phyloP scores from a whole-genome alignment of 768 basidiomycete genomes.

The Russula virescens region DNA sequence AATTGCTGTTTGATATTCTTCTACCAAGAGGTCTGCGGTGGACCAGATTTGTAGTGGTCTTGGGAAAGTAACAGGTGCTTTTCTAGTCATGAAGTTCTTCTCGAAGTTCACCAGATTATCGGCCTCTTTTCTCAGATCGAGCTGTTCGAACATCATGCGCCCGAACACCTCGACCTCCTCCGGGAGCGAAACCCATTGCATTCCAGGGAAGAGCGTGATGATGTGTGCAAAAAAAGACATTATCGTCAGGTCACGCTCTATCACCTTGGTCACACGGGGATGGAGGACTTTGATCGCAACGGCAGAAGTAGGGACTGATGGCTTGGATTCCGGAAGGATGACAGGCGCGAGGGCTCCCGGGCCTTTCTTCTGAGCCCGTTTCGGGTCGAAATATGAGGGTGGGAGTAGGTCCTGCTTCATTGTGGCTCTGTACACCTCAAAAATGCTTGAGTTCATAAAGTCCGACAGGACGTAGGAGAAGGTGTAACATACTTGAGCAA shows the following conservation, averaged over 20 bases:
- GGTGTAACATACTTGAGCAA: constrained; percentile 63
- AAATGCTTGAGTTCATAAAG: background rate
- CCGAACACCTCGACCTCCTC: constrained; percentile 96
- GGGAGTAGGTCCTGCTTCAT: constrained; percentile 82
- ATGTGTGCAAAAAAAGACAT: constrained; percentile 87
- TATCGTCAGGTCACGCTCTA: constrained; percentile 86
- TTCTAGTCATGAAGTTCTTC: constrained; percentile 73
- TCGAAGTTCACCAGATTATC: constrained; percentile 84
- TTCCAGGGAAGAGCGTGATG: constrained; percentile 78
- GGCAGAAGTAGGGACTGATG: constrained; percentile 72
- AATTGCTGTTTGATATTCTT: constrained; percentile 90
- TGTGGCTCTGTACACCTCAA: constrained; percentile 81
- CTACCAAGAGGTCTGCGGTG: constrained; percentile 77
- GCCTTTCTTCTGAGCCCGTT: constrained; percentile 45
- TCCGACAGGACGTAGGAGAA: background rate
- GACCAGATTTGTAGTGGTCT: constrained; percentile 78
- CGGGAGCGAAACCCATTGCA: constrained; percentile 93
- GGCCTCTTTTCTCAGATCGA: constrained; percentile 87
- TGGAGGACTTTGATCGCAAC: constrained; percentile 97
- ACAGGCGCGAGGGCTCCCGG: constrained; percentile 49
- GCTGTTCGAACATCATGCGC: constrained; percentile 91
- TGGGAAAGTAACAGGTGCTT: constrained; percentile 84
- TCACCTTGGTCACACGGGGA: constrained; percentile 75
- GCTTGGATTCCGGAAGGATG: constrained; percentile 48
- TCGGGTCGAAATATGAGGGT: constrained; percentile 74